Evolutionary conservation across 345 rosid genomes (phyloP), one percentile per base, ranked within the genome.

Genomic region (Salix dunnii): DNA sequence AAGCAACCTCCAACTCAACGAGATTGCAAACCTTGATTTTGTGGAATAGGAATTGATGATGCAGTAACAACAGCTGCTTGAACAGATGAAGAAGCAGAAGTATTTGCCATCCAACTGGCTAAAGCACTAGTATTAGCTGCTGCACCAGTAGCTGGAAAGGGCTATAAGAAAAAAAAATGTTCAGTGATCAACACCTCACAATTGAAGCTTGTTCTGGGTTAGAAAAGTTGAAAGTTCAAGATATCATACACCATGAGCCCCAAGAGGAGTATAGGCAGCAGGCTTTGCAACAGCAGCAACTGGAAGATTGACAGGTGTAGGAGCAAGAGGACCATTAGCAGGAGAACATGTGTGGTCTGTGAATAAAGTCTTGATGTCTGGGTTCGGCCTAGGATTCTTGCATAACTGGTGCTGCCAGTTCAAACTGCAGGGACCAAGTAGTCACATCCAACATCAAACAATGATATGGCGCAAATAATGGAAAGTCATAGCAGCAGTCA

Each of bases 371-470:
- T 90, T 91, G 68, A 93, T 93, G 77, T 93, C 96, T 55, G 97
- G 97, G 75, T 93, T 93, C 53, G 91, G 74, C 89, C 92, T 89
- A 13, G 92, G 96, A 76, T 91, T 91, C 88, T 91, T 90, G 82
- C 97, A 93, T 38, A 93, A 83, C 79, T 91, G 96, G 80, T 93
- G 97, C 85, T 93, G 97, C 97, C 97, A 93, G 78, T 91, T 91
- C 86, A 93, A 88, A 76, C 97, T 94, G 88, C 66, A 85, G 74
- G 36, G 17, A 71, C 27, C 74, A 63, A 79, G 71, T 42, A 70
- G 49, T 33, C 46, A 53, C n/a, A 53, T 21, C 38, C 16, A 62
- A 46, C 17, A 25, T 5, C 27, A 33, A 30, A 38, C 30, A 46
- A 16, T 40, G 63, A 58, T 23, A 58, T 58, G 43, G 69, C 4